Evolutionary conservation across 1,284 basidiomycete species (phyloP), one percentile per base, ranked within the genome.

Genomic region (Chalciporus sp.): DNA sequence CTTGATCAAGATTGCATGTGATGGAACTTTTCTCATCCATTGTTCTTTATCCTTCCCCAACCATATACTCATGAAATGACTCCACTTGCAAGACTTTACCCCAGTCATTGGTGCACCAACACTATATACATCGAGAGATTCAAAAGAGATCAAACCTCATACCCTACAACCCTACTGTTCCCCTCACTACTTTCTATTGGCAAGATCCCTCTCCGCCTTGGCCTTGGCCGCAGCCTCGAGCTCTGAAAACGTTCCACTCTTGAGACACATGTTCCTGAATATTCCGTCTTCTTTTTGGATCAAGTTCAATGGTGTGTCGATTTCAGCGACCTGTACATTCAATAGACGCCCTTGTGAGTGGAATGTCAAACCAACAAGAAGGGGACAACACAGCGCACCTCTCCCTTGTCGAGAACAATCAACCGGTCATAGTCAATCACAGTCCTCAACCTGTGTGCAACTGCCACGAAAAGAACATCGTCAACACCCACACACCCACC

Each of bases 191-290:
- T n/a, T 39, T 8, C 12, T 7, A 11, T 39, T 7, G 17, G n/a
- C 37, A 1, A 52, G 23, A 48, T 63, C 66, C 27, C 52, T 50
- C 46, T 65, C 66, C 26, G 75, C 75, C 59, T 80, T 83, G 12
- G 75, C 76, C 63, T 72, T 81, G 2, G 88, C 87, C 9, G 76
- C 76, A 12, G 75, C 74, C 69, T 88, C 83, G 50, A 92, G 77
- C 61, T 92, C 89, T 7, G 76, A 67, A 63, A 83, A 92, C 43
- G 83, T 85, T 23, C 92, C 92, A 53, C 88, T 93, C 72, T 91
- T 89, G 59, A 92, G 71, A 61, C 92, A 94, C 83, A 95, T 88
- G 28, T 74, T 79, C 60, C 88, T 80, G 73, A 94, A 94, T 16
- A 90, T 79, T 0, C 91, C 88, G 42, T 79, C 80, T 49, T 89